phyloP scores from a whole-genome alignment of 2,329 filamentous ascomycete genomes.

The Paecilomyces fulvus region DNA sequence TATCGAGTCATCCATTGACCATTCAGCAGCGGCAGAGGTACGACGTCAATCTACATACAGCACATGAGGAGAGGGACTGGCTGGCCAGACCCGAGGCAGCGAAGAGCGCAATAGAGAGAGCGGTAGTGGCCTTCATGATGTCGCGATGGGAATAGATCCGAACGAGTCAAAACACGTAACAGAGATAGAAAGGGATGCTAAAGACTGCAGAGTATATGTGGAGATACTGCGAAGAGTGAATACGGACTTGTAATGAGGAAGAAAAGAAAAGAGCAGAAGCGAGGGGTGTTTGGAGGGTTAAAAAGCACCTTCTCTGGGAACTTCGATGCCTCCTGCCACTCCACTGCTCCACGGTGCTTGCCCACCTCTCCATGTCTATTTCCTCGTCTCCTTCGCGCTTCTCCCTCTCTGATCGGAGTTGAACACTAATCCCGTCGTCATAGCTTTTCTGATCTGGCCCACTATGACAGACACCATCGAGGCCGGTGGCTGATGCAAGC shows the following conservation, averaged over 20 bases:
- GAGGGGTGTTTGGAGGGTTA: background rate
- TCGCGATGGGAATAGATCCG: background rate
- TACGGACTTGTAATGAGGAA: background rate
- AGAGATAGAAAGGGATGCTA: background rate
- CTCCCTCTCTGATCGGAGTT: background rate
- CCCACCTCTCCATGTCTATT: background rate
- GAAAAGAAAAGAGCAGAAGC: background rate
- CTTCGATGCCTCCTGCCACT: background rate
- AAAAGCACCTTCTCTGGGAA: background rate
- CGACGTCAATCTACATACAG: background rate
- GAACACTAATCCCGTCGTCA: background rate
- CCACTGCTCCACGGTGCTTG: background rate
- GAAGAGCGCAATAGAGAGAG: conserved; percentile 1
- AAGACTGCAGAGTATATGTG: background rate
- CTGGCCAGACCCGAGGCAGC: background rate
- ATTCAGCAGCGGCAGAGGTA: background rate
- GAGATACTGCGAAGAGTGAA: background rate
- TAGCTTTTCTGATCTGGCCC: background rate
- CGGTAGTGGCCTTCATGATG: conserved; percentile 1
- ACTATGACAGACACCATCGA: background rate
- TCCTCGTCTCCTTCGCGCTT: background rate
- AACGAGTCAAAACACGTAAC: background rate
- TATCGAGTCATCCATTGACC: background rate
- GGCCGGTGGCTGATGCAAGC: background rate
- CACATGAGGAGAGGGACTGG: background rate